Conservation (phyloP, 2,329 filamentous ascomycete genomes). For the Exophiala oligosperma region DNA sequence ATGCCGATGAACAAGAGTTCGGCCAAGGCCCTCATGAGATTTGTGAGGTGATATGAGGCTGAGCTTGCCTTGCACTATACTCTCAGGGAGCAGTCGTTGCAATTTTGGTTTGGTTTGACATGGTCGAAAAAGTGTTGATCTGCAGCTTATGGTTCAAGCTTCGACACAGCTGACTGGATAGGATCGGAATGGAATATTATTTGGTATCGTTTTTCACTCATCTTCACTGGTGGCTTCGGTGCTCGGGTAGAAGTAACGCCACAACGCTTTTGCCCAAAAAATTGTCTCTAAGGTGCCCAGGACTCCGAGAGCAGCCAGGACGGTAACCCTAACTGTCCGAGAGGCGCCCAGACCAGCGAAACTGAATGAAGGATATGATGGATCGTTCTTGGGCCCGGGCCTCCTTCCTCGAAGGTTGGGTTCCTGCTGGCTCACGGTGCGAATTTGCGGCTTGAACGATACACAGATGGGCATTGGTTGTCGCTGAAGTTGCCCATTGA, state of each 20-base stretch:
- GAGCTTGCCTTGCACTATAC: no score
- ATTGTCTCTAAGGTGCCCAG: conserved; percentile 29
- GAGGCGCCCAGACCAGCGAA: conserved; percentile 27
- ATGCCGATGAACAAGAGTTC: no score
- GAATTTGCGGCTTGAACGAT: background rate
- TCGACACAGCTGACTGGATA: no score
- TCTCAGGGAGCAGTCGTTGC: no score
- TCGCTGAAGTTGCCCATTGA: no score
- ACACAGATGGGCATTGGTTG: no score
- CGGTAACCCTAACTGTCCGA: conserved; percentile 26
- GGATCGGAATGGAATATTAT: no score
- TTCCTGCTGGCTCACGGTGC: background rate
- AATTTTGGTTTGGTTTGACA: no score
- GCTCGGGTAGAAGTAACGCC: conserved; percentile 14
- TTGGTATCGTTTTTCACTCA: background rate
- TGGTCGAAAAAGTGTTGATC: no score
- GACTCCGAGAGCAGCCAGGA: conserved; percentile 24
- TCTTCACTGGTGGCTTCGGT: background rate
- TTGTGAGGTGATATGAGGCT: no score
- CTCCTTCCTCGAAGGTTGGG: background rate
- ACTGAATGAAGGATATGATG: conserved; percentile 4
- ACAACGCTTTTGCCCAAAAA: conserved; percentile 29
- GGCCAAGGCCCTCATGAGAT: no score
- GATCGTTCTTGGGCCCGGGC: background rate
- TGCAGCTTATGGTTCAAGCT: no score